These are phyloP conservation scores for Geranium brycei DNA, from an alignment of 345 rosid genomes.

Conservation along the genomic window DNA sequence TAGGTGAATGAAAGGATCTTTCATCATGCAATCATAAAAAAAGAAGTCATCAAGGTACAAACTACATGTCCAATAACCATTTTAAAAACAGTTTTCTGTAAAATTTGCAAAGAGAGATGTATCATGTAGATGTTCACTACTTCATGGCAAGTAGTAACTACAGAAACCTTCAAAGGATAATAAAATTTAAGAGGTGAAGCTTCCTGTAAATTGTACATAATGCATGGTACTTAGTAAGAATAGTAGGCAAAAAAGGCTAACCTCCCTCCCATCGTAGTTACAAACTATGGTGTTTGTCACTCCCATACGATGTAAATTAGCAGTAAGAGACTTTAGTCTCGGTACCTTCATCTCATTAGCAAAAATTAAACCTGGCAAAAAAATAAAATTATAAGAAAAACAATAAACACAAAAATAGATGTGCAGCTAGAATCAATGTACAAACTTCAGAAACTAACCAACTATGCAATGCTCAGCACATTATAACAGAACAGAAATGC, in stretches of 20 bases:
- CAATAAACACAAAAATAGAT: neutral
- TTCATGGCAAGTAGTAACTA: neutral
- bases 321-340: constrained; percentile 79
- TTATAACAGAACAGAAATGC: neutral
- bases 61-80: no score
- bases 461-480: no score
- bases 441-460: no score
- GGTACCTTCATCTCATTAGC: constrained; percentile 83
- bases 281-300: constrained; percentile 83
- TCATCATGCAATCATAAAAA: no score
- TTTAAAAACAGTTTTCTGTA: no score
- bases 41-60: no score
- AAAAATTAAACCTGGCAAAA: constrained; percentile 56
- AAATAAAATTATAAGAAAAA: constrained; percentile 6
- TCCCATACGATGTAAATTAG: constrained; percentile 90
- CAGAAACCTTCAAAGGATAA: neutral
- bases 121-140: no score
- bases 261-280: constrained; percentile 97
- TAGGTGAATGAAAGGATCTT: no score
- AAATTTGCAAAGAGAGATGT: no score
- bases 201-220: neutral
- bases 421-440: no score
- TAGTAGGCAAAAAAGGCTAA: constrained; percentile 19
- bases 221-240: neutral
- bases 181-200: neutral